Evolutionary conservation across 2,329 filamentous ascomycete genomes (phyloP).

Genomic region (Fusarium praegraminearum): DNA sequence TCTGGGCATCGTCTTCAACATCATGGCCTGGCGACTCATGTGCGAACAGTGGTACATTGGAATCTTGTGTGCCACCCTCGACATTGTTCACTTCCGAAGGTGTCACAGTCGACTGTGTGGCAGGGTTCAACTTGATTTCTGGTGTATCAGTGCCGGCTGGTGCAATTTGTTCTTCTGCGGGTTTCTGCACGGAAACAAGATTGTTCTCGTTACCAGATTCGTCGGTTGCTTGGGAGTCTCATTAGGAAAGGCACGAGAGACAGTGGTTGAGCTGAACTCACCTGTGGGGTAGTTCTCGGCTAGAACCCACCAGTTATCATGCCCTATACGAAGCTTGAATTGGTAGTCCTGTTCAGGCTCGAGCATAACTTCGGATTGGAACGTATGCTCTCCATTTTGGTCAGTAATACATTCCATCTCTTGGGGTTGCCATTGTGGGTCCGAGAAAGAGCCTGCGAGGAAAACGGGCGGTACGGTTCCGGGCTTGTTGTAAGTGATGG

Average conservation of each 20-base stretch:
- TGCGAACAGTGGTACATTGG: slow-evolving; percentile 58
- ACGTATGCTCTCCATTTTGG: slow-evolving; percentile 67
- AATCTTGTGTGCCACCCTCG: slow-evolving; percentile 26
- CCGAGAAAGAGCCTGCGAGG: slow-evolving; percentile 75
- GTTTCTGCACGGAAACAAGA: slow-evolving; percentile 51
- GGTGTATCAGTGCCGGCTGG: slow-evolving; percentile 22
- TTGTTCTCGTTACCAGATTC: slow-evolving; percentile 63
- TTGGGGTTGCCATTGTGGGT: slow-evolving; percentile 73
- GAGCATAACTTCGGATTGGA: slow-evolving; percentile 67
- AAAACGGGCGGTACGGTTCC: slow-evolving; percentile 75
- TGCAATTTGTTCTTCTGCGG: slow-evolving; percentile 25
- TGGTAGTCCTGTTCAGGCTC: slow-evolving; percentile 71
- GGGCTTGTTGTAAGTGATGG: slow-evolving; percentile 70
- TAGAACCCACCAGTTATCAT: slow-evolving; percentile 76
- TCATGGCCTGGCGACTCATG: slow-evolving; percentile 60
- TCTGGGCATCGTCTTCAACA: slow-evolving; percentile 47
- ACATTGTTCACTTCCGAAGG: slow-evolving; percentile 15
- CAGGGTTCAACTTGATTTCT: slow-evolving; percentile 23
- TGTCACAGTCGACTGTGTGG: slow-evolving; percentile 7
- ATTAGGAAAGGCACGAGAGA: slow-evolving; percentile 5
- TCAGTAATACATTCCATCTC: slow-evolving; percentile 71
- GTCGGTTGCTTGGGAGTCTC: slow-evolving; percentile 53
- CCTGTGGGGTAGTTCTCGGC: slow-evolving; percentile 72
- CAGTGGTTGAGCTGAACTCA: slow-evolving; percentile 53
- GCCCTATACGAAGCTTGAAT: slow-evolving; percentile 79